Evolutionary conservation across 768 basidiomycete genomes (phyloP).

Genomic region (Cystofilobasidium ferigula): DNA sequence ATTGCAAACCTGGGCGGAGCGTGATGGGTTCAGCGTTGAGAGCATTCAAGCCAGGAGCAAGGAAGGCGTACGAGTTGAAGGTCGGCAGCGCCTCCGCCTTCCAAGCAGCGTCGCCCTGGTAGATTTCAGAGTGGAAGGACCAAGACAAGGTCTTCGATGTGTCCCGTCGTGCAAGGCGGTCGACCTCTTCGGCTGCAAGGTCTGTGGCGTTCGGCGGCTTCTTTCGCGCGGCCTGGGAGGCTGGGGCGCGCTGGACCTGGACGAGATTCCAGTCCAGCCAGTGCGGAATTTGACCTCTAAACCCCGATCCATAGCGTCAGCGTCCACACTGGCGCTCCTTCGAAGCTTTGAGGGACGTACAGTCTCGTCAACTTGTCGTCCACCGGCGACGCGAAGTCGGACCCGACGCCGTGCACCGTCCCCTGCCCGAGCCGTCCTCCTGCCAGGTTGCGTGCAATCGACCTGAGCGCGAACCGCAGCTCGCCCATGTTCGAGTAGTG

Average conservation of each 20-base stretch:
- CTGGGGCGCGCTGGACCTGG: no score
- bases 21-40: not conserved
- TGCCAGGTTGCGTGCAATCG: not conserved
- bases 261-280: slow-evolving; percentile 22
- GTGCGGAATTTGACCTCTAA: slow-evolving; percentile 19
- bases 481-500: slow-evolving; percentile 26
- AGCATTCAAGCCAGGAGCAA: not conserved
- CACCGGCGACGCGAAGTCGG: slow-evolving; percentile 5
- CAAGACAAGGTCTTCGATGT: slow-evolving; percentile 9
- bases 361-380: not conserved
- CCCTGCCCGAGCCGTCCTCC: slow-evolving; percentile 7
- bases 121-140: slow-evolving; percentile 23
- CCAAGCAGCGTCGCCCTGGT: not conserved
- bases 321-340: no score
- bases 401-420: slow-evolving; percentile 3
- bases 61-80: slow-evolving; percentile 14
- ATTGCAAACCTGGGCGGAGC: slow-evolving; percentile 12
- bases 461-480: slow-evolving; percentile 16
- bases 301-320: no score
- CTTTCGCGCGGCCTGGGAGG: no score
- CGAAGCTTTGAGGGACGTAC: not conserved
- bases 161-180: not conserved
- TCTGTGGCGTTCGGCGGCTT: no score
- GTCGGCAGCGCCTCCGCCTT: slow-evolving; percentile 7
- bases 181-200: not conserved